Evolutionary conservation across 257 asterid species (phyloP).

Genomic region (Nicotiana paniculata): DNA sequence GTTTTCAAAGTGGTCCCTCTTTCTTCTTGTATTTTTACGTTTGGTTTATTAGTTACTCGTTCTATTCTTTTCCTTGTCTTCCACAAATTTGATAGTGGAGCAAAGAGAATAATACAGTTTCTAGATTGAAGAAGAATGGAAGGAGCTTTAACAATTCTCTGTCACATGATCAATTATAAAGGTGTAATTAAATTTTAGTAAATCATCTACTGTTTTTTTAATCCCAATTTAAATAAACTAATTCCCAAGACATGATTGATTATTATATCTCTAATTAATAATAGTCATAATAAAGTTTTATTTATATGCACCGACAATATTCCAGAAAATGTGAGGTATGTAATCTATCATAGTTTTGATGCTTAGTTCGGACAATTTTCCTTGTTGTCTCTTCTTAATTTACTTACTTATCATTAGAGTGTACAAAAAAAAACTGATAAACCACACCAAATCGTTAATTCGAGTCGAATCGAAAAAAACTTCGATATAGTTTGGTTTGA

Average conservation of each 20-base stretch:
- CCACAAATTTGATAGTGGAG: not conserved
- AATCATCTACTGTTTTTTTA: too few species aligned
- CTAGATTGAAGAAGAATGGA: not conserved
- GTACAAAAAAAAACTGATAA: too few species aligned
- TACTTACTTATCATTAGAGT: too few species aligned
- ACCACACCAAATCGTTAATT: too few species aligned
- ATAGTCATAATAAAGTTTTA: too few species aligned
- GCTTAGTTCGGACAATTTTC: not conserved
- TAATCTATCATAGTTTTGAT: too few species aligned
- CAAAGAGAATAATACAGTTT: not conserved
- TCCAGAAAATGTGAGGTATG: too few species aligned
- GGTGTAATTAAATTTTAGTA: not conserved
- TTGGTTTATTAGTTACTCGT: not conserved
- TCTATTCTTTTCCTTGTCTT: not conserved
- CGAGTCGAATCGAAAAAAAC: too few species aligned
- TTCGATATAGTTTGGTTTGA: too few species aligned
- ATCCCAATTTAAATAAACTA: not conserved
- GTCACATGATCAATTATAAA: not conserved
- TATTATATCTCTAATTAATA: too few species aligned
- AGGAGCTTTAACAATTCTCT: not conserved
- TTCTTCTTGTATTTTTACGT: not conserved
- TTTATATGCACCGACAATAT: too few species aligned
- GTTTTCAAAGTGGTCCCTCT: not conserved
- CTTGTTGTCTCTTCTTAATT: not conserved
- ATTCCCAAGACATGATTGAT: not conserved